Conservation (phyloP, 805 yeast genomes). For the Candida ficus region DNA sequence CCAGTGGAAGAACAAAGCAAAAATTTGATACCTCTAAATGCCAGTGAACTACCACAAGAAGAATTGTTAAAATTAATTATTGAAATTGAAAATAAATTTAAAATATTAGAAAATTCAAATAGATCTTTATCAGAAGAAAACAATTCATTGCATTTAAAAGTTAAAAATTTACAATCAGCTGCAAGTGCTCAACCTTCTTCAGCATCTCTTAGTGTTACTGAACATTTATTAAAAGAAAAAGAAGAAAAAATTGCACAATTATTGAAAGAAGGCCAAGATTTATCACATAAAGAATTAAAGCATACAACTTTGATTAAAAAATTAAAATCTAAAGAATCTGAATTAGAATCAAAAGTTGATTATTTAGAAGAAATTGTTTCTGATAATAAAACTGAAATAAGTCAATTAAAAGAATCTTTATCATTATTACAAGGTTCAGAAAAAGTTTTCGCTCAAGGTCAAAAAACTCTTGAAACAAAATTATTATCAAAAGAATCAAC, state of each 20-base stretch:
- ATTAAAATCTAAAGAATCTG: conserved; percentile 43
- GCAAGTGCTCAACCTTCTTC: background rate
- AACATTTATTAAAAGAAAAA: conserved; percentile 35
- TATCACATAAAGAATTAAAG: conserved; percentile 67
- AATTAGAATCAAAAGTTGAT: conserved; percentile 31
- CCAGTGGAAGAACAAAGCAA: background rate
- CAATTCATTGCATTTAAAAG: conserved; percentile 18
- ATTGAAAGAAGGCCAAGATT: conserved; percentile 68
- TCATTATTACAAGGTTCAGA: conserved; percentile 22
- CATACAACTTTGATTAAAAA: conserved; percentile 61
- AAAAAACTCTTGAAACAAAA: conserved; percentile 19
- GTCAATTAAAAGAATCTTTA: conserved; percentile 23
- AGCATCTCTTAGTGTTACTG: conserved; percentile 9
- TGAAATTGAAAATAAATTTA: conserved; percentile 14
- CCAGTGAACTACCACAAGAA: conserved; percentile 11
- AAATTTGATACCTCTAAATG: conserved; percentile 10
- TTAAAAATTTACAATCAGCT: conserved; percentile 6
- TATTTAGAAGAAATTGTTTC: conserved; percentile 10
- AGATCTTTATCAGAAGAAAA: conserved; percentile 19
- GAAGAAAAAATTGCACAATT: conserved; percentile 59
- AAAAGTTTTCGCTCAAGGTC: conserved; percentile 21
- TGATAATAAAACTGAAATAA: conserved; percentile 22
- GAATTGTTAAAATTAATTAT: conserved; percentile 14
- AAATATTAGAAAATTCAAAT: conserved; percentile 13
- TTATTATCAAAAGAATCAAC: conserved; percentile 18